Evolutionary conservation across 2,329 filamentous ascomycete species (phyloP).

Genomic region (Macroventuria anomochaeta): DNA sequence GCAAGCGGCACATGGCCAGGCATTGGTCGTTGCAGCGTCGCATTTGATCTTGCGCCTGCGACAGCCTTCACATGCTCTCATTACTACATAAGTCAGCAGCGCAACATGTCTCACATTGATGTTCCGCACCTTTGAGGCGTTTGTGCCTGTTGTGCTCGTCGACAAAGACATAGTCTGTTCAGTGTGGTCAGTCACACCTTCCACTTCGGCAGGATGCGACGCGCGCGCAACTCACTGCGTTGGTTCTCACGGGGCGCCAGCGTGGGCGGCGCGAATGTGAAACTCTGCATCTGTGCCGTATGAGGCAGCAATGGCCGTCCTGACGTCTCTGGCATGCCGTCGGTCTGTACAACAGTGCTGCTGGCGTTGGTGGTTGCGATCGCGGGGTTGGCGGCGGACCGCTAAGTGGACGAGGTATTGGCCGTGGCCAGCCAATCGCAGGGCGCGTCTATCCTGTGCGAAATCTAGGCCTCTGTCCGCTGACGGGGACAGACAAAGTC

Average conservation of each 20-base stretch:
- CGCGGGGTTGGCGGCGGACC: slow-evolving; percentile 44
- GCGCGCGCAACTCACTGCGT: slow-evolving; percentile 69
- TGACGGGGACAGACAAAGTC: slow-evolving; percentile 22
- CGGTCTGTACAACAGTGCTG: slow-evolving; percentile 17
- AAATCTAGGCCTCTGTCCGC: slow-evolving; percentile 26
- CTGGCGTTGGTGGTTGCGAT: slow-evolving; percentile 30
- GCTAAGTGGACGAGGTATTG: slow-evolving; percentile 36
- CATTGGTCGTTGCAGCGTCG: slow-evolving; percentile 94
- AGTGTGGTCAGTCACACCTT: slow-evolving; percentile 28
- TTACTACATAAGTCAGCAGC: slow-evolving; percentile 65
- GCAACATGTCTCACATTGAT: not conserved
- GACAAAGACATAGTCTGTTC: slow-evolving; percentile 94
- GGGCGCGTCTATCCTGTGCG: slow-evolving; percentile 21
- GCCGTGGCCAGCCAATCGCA: slow-evolving; percentile 38
- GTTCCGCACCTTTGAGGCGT: slow-evolving; percentile 79
- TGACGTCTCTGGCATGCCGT: slow-evolving; percentile 67
- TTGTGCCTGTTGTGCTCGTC: slow-evolving; percentile 99
- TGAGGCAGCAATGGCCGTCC: slow-evolving; percentile 70
- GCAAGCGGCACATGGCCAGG: slow-evolving; percentile 96
- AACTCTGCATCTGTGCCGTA: slow-evolving; percentile 73
- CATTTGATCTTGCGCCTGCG: slow-evolving; percentile 96
- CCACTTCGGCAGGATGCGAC: slow-evolving; percentile 1
- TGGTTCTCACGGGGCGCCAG: slow-evolving; percentile 75
- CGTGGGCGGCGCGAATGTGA: slow-evolving; percentile 74
- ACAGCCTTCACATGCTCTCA: slow-evolving; percentile 96